Conservation (phyloP, 208 protist genomes). For the Trypanosoma avium region DNA sequence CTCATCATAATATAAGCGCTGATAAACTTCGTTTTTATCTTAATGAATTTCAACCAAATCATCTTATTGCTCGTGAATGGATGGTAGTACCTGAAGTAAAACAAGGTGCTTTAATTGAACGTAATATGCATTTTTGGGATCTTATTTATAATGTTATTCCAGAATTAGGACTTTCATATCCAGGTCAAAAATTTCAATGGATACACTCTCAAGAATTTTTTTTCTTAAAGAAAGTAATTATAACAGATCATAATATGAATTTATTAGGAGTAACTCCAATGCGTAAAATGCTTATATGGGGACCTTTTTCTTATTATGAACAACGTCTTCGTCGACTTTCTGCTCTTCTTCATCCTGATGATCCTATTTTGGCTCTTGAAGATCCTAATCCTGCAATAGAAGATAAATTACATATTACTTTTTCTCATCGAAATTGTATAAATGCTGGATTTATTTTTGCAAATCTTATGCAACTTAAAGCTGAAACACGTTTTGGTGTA, state of each 20-base stretch:
- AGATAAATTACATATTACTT: constrained; percentile 88
- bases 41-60: constrained; percentile 90
- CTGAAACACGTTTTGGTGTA: constrained; percentile 86
- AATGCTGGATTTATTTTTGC: constrained; percentile 89
- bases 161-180: constrained; percentile 90
- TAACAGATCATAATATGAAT: constrained; percentile 93
- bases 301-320: constrained; percentile 92
- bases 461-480: constrained; percentile 78
- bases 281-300: constrained; percentile 90
- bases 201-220: constrained; percentile 93
- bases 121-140: constrained; percentile 93
- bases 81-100: constrained; percentile 86
- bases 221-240: constrained; percentile 92
- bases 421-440: constrained; percentile 87
- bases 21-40: constrained; percentile 92
- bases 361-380: constrained; percentile 87
- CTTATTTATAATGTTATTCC: constrained; percentile 92
- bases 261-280: constrained; percentile 86
- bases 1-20: constrained; percentile 78
- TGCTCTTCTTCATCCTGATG: constrained; percentile 86
- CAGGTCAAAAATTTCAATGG: constrained; percentile 91
- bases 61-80: constrained; percentile 87
- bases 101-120: constrained; percentile 84
- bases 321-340: constrained; percentile 87
- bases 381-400: constrained; percentile 78